A percentile compares a stretch with the other conserved stretches of the same genome.
Evolutionary conservation across 2,329 filamentous ascomycete species (phyloP).

Genomic region (Epichloe typhina): DNA sequence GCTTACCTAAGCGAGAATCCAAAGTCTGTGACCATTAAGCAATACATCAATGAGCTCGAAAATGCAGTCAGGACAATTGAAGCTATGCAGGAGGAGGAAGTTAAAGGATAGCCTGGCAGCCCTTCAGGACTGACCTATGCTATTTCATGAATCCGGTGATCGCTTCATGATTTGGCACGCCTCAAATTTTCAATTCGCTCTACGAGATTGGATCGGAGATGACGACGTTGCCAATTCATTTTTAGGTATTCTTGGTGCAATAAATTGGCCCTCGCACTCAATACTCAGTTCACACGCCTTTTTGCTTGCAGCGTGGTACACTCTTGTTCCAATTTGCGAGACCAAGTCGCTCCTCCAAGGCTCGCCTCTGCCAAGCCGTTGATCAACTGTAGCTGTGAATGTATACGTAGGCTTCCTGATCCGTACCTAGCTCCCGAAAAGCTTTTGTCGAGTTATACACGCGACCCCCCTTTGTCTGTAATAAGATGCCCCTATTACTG

Average conservation of each 20-base stretch:
- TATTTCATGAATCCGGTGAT: no score
- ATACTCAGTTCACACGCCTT: constrained; percentile 29
- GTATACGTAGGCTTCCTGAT: constrained; percentile 18
- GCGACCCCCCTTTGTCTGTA: constrained; percentile 13
- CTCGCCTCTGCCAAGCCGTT: constrained; percentile 20
- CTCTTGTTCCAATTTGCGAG: constrained; percentile 26
- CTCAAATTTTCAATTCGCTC: not conserved
- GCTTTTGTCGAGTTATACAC: constrained; percentile 32
- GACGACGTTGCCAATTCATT: no score
- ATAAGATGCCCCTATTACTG: no score
- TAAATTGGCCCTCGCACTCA: constrained; percentile 5
- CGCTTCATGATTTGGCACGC: not conserved
- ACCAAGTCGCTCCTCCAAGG: constrained; percentile 27
- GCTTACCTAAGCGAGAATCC: not conserved
- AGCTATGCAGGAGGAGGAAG: not conserved
- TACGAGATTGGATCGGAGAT: no score
- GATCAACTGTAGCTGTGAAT: constrained; percentile 22
- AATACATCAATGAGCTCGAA: not conserved
- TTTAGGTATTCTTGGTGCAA: no score
- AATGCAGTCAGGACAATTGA: not conserved
- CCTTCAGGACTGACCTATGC: not conserved
- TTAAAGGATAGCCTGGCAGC: not conserved
- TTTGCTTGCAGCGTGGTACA: constrained; percentile 29
- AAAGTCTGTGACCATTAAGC: not conserved
- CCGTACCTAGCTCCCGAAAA: constrained; percentile 8